A percentile compares a stretch with the other conserved stretches of the same genome.
Evolutionary conservation across 805 yeast genomes (phyloP).

Genomic region (Yarrowia porcina): DNA sequence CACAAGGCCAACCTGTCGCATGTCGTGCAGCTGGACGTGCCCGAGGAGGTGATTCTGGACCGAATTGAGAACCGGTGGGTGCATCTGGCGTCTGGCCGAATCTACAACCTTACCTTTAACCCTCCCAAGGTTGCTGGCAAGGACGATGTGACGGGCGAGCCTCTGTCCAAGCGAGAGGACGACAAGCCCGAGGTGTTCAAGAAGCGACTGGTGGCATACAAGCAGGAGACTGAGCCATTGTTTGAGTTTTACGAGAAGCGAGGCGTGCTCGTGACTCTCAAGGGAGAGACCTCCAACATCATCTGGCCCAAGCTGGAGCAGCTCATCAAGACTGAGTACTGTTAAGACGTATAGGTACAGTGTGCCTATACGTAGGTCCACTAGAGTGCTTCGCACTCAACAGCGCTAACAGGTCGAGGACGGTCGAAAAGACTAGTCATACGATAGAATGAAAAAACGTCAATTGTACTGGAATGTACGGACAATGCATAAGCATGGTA

Average conservation of each 20-base stretch:
- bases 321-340: slow-evolving; percentile 26
- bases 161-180: slow-evolving; percentile 72
- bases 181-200: slow-evolving; percentile 72
- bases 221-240: slow-evolving; percentile 58
- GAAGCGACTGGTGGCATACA: slow-evolving; percentile 62
- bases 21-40: slow-evolving; percentile 85
- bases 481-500: slow-evolving; percentile 18
- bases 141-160: slow-evolving; percentile 90
- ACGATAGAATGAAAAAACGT: background rate
- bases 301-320: slow-evolving; percentile 67
- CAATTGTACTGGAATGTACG: slow-evolving; percentile 14
- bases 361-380: too few species aligned
- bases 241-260: slow-evolving; percentile 54
- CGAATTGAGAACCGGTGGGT: slow-evolving; percentile 85
- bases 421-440: background rate
- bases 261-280: slow-evolving; percentile 53
- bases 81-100: slow-evolving; percentile 79
- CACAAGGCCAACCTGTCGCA: slow-evolving; percentile 52
- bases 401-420: slow-evolving; percentile 5
- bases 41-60: slow-evolving; percentile 74
- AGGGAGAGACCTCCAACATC: slow-evolving; percentile 80
- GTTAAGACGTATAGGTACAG: background rate
- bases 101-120: slow-evolving; percentile 79
- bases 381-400: too few species aligned
- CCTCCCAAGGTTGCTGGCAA: slow-evolving; percentile 80